These are phyloP conservation scores for Cladosporium cucumerinum DNA, from an alignment of 2,329 filamentous ascomycete species.

Conservation along the genomic window DNA sequence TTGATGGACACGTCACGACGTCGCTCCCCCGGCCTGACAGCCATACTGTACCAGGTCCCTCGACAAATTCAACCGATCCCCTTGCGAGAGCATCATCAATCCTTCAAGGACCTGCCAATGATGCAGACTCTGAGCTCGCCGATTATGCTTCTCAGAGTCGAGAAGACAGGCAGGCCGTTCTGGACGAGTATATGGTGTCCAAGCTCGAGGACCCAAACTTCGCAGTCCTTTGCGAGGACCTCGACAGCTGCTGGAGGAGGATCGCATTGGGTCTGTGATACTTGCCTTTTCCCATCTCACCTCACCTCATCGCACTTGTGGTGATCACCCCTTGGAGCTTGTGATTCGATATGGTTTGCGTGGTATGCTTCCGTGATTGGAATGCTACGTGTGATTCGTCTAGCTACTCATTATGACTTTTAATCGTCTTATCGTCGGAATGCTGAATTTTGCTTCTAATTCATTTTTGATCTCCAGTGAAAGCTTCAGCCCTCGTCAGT, in stretches of 20 bases:
- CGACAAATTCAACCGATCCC: neutral
- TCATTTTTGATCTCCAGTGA: neutral
- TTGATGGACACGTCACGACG: neutral
- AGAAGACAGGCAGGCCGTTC: constrained; percentile 40
- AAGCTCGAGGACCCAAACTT: constrained; percentile 51
- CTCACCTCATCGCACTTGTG: neutral
- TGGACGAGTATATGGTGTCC: constrained; percentile 52
- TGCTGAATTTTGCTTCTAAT: neutral
- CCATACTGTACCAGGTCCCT: neutral
- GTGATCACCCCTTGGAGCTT: neutral
- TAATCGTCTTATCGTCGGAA: neutral
- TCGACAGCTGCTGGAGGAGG: constrained; percentile 48
- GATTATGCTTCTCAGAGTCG: constrained; percentile 40
- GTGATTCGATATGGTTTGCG: neutral
- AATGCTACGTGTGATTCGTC: neutral
- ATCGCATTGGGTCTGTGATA: constrained; percentile 43
- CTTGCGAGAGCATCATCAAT: constrained; percentile 2
- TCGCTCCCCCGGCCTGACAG: neutral
- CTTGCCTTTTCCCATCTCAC: neutral
- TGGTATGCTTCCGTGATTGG: neutral
- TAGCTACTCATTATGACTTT: constrained; percentile 2
- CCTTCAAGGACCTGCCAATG: neutral
- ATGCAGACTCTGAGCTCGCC: constrained; percentile 28
- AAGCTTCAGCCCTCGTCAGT: constrained; percentile 25
- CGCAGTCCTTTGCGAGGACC: constrained; percentile 49